A percentile compares a stretch with the other conserved stretches of the same genome.
These are phyloP conservation scores for Rhizopus sp. DNA, from an alignment of 371 early-diverging fungal genomes.

Conservation along the genomic window DNA sequence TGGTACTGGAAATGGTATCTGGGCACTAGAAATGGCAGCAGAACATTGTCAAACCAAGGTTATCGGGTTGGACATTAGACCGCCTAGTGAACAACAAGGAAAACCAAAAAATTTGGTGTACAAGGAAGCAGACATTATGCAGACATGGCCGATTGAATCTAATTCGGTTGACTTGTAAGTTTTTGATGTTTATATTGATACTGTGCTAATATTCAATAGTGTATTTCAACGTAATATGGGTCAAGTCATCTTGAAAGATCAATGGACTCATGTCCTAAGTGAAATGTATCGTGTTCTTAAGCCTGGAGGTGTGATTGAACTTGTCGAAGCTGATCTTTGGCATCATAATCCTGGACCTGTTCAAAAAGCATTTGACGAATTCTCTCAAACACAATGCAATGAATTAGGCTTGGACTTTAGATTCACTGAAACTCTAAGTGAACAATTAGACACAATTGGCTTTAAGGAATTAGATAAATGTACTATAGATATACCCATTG, in stretches of 20 bases:
- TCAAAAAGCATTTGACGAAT: conserved; percentile 46
- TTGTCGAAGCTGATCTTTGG: conserved; percentile 44
- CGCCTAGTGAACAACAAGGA: conserved; percentile 36
- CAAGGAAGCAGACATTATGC: conserved; percentile 37
- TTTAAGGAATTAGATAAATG: conserved; percentile 30
- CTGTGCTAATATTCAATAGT: conserved; percentile 15
- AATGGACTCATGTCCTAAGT: conserved; percentile 36
- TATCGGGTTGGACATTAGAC: conserved; percentile 54
- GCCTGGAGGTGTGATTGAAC: conserved; percentile 47
- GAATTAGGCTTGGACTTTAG: conserved; percentile 37
- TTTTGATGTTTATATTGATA: background rate
- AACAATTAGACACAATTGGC: conserved; percentile 25
- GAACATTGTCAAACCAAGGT: conserved; percentile 46
- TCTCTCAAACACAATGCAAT: conserved; percentile 34
- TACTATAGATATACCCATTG: conserved; percentile 45
- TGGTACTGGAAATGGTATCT: conserved; percentile 57
- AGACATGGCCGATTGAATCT: conserved; percentile 39
- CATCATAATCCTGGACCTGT: conserved; percentile 54
- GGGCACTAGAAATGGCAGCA: conserved; percentile 63
- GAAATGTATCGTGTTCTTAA: conserved; percentile 46
- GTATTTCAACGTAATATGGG: conserved; percentile 50
- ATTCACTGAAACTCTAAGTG: conserved; percentile 29
- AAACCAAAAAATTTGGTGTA: conserved; percentile 42
- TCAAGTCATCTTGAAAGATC: conserved; percentile 30
- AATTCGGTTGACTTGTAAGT: conserved; percentile 49